Percentiles rank a stretch among this genome's conserved stretches.
phyloP scores from a whole-genome alignment of 2,329 filamentous ascomycete genomes.

The Paramyrothecium roridum region DNA sequence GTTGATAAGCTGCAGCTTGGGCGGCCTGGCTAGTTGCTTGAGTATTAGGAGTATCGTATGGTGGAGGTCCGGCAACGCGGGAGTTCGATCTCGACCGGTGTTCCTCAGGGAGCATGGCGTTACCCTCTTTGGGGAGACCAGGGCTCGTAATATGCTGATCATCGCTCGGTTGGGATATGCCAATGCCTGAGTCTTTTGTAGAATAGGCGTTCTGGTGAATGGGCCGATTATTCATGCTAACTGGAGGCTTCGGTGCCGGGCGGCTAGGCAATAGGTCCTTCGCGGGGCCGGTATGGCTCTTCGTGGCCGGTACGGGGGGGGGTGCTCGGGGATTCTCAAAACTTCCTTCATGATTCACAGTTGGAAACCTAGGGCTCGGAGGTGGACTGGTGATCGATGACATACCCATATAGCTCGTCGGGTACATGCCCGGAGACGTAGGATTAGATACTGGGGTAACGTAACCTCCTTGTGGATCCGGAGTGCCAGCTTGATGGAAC shows the following conservation, averaged over 20 bases:
- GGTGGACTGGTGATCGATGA: constrained; percentile 72
- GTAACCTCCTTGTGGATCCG: constrained; percentile 42
- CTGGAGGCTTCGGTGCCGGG: constrained; percentile 84
- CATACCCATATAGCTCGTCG: constrained; percentile 54
- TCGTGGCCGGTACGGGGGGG: constrained; percentile 72
- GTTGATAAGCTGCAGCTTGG: constrained; percentile 47
- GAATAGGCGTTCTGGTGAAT: constrained; percentile 48
- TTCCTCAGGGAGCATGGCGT: constrained; percentile 63
- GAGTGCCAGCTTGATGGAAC: constrained; percentile 79
- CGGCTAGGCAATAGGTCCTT: constrained; percentile 71
- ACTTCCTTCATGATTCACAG: constrained; percentile 81
- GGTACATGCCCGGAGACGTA: constrained; percentile 52
- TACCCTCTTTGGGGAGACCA: constrained; percentile 49
- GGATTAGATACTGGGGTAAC: constrained; percentile 37
- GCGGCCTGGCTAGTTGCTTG: constrained; percentile 18
- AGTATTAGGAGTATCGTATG: constrained; percentile 45
- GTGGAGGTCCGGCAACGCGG: constrained; percentile 51
- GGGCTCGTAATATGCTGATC: constrained; percentile 47
- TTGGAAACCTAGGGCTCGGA: constrained; percentile 80
- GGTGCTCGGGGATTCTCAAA: constrained; percentile 96
- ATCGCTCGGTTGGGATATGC: constrained; percentile 55
- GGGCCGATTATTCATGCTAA: constrained; percentile 54
- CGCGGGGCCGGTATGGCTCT: constrained; percentile 36
- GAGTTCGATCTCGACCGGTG: constrained; percentile 69
- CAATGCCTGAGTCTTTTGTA: constrained; percentile 62